Conservation (phyloP, 1,284 basidiomycete genomes). For the Boletus sp. region DNA sequence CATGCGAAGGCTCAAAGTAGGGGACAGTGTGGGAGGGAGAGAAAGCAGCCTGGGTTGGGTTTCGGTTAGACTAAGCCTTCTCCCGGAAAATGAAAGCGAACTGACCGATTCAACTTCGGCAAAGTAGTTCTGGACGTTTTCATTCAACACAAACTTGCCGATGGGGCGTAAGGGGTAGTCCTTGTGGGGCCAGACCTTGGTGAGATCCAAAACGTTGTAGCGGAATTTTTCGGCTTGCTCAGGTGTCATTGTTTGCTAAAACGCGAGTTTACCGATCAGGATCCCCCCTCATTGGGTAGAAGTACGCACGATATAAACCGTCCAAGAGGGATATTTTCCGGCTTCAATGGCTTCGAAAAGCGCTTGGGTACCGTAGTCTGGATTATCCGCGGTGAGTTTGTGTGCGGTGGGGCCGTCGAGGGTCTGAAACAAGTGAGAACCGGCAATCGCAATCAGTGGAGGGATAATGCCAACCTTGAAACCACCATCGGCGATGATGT, state of each 20-base stretch:
- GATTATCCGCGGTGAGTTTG: slow-evolving; percentile 68
- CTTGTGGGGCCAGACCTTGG: slow-evolving; percentile 84
- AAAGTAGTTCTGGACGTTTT: slow-evolving; percentile 85
- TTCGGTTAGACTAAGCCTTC: slow-evolving; percentile 19
- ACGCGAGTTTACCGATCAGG: slow-evolving; percentile 11
- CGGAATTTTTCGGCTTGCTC: slow-evolving; percentile 89
- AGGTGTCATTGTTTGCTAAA: slow-evolving; percentile 84
- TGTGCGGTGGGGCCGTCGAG: slow-evolving; percentile 57
- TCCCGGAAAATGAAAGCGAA: slow-evolving; percentile 13
- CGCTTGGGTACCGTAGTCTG: slow-evolving; percentile 76
- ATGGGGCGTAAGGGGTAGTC: slow-evolving; percentile 86
- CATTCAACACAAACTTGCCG: slow-evolving; percentile 84
- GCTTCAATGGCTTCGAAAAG: slow-evolving; percentile 81
- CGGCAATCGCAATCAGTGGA: neutral
- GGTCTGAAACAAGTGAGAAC: slow-evolving; percentile 41
- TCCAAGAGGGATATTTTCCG: slow-evolving; percentile 79
- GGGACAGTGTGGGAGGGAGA: slow-evolving; percentile 83
- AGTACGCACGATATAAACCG: slow-evolving; percentile 62
- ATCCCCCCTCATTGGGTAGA: neutral
- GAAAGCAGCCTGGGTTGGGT: slow-evolving; percentile 63
- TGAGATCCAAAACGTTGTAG: slow-evolving; percentile 87
- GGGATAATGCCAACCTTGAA: slow-evolving; percentile 54
- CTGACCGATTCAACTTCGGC: slow-evolving; percentile 81
- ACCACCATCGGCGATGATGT: slow-evolving; percentile 73
- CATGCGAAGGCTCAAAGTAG: slow-evolving; percentile 85